Percentiles rank a stretch among this genome's conserved stretches.
These are phyloP conservation scores for Citrus sp. DNA, from an alignment of 345 rosid genomes.

Conservation along the genomic window DNA sequence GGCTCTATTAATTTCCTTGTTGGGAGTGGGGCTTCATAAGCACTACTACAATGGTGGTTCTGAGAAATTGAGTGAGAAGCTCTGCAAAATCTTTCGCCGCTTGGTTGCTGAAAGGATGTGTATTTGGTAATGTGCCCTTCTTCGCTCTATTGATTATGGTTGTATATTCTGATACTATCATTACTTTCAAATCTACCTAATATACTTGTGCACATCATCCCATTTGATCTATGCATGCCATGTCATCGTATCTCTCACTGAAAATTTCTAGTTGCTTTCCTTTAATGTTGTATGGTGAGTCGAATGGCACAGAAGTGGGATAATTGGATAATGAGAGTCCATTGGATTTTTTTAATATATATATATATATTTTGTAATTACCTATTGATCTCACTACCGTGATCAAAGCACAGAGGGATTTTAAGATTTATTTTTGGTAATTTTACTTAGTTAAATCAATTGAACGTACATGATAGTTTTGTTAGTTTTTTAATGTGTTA, in stretches of 20 bases:
- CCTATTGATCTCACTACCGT: not conserved
- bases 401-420: not conserved
- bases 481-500: not conserved
- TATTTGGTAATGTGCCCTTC: conserved; percentile 5
- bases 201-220: not conserved
- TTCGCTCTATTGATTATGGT: not conserved
- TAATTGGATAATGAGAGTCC: not conserved
- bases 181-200: not conserved
- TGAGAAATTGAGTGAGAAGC: conserved; percentile 10
- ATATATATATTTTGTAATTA: not conserved
- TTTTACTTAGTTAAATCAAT: not conserved
- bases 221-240: conserved; percentile 9
- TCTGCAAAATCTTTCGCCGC: not conserved
- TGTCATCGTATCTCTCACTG: not conserved
- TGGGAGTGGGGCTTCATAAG: not conserved
- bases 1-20: conserved; percentile 4
- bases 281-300: not conserved
- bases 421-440: not conserved
- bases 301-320: not conserved
- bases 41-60: not conserved
- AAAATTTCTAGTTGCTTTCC: not conserved
- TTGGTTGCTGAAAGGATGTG: not conserved
- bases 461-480: not conserved
- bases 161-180: not conserved
- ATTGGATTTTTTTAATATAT: no score